phyloP scores from a whole-genome alignment of 345 rosid genomes.

The Lumnitzera racemosa region DNA sequence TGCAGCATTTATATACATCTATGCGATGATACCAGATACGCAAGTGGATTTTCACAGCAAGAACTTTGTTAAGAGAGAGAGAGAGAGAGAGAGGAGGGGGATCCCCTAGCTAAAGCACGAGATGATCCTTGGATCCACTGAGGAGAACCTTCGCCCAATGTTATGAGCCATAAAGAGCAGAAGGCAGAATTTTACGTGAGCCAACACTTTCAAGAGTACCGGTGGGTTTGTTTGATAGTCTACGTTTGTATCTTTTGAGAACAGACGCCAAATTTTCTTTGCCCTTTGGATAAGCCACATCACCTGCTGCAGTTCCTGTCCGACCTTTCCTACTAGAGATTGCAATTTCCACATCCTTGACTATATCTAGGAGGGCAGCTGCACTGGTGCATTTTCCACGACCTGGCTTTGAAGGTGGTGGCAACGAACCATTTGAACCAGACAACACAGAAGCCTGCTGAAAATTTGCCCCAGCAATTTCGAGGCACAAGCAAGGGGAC shows the following conservation, averaged over 20 bases:
- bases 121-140: no score
- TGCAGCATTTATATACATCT: constrained; percentile 10
- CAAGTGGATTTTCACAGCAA: background rate
- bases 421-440: constrained; percentile 60
- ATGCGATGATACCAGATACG: background rate
- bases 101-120: background rate
- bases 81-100: background rate
- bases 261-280: constrained; percentile 96
- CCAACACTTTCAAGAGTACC: constrained; percentile 30
- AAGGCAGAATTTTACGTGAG: constrained; percentile 28
- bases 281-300: constrained; percentile 92
- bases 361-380: constrained; percentile 50
- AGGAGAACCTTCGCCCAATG: background rate
- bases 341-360: constrained; percentile 89
- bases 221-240: constrained; percentile 49
- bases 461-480: constrained; percentile 35
- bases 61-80: constrained; percentile 7
- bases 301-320: constrained; percentile 93
- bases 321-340: constrained; percentile 88
- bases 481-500: constrained; percentile 84
- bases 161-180: constrained; percentile 21
- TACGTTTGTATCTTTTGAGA: constrained; percentile 87
- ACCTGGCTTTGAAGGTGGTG: constrained; percentile 63
- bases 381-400: constrained; percentile 79
- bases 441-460: constrained; percentile 54